Percentiles rank a stretch among this genome's conserved stretches.
Conservation (phyloP, 2,329 filamentous ascomycete genomes). For the Aspergillus eucalypticola region DNA sequence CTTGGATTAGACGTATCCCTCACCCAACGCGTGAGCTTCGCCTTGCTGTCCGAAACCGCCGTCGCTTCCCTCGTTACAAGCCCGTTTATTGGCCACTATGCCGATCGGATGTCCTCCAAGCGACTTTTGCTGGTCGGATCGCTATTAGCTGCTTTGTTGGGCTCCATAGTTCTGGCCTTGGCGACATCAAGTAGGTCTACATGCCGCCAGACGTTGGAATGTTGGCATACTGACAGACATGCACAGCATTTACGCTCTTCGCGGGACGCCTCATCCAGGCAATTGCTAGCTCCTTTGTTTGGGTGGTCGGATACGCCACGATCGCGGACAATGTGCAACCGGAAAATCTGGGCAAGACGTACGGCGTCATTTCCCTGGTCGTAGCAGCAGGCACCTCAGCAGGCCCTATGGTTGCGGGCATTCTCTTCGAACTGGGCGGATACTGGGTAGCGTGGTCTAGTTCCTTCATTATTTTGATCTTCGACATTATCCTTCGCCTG, state of each 20-base stretch:
- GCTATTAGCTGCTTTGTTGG: constrained; percentile 22
- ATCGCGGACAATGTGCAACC: constrained; percentile 28
- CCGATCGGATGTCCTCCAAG: constrained; percentile 23
- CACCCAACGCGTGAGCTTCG: constrained; percentile 28
- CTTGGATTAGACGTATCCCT: constrained; percentile 24
- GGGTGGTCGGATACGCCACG: constrained; percentile 33
- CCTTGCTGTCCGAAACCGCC: constrained; percentile 28
- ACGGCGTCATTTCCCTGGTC: constrained; percentile 27
- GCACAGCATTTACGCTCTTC: constrained; percentile 20
- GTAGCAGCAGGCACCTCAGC: constrained; percentile 28
- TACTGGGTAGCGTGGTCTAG: constrained; percentile 34
- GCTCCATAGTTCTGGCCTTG: constrained; percentile 24
- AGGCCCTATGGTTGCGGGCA: constrained; percentile 31
- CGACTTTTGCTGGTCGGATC: constrained; percentile 23
- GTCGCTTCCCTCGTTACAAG: constrained; percentile 24
- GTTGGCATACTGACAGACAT: background rate
- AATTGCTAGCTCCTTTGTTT: constrained; percentile 27
- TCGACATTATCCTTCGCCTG: constrained; percentile 32
- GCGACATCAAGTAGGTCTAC: constrained; percentile 24
- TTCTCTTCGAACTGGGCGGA: constrained; percentile 29
- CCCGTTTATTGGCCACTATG: constrained; percentile 27
- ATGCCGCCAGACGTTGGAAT: background rate
- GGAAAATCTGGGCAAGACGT: constrained; percentile 27
- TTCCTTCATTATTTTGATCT: constrained; percentile 26
- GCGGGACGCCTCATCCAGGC: constrained; percentile 31